A percentile compares a stretch with the other conserved stretches of the same genome.
Conservation (phyloP, 768 basidiomycete species). For the Clitopilus hobsonii region DNA sequence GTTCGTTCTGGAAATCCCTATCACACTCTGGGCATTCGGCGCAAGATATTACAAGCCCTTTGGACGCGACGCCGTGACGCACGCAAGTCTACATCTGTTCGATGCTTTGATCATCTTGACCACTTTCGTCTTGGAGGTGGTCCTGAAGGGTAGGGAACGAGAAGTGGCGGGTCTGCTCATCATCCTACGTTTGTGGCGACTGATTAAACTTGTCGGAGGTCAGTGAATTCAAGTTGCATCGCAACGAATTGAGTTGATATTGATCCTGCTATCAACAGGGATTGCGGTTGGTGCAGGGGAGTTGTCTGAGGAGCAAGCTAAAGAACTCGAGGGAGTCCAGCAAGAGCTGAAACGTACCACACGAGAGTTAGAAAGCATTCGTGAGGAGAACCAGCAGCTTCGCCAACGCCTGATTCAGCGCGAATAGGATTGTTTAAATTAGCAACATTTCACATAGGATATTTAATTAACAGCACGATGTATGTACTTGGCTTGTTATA, state of each 20-base stretch:
- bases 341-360: conserved; percentile 41
- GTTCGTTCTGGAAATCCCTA: conserved; percentile 76
- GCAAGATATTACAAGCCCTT: conserved; percentile 58
- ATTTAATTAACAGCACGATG: too few relatives aligned
- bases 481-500: too few relatives aligned
- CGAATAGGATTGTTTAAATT: background rate
- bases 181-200: conserved; percentile 73
- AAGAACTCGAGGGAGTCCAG: conserved; percentile 45
- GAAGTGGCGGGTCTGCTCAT: conserved; percentile 71
- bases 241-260: too few relatives aligned
- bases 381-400: conserved; percentile 53
- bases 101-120: conserved; percentile 67
- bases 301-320: conserved; percentile 49
- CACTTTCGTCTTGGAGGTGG: conserved; percentile 71
- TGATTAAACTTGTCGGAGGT: conserved; percentile 69
- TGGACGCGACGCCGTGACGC: conserved; percentile 35
- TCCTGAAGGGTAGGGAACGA: conserved; percentile 60
- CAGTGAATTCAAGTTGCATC: too few relatives aligned
- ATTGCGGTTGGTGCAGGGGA: conserved; percentile 75
- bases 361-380: conserved; percentile 37
- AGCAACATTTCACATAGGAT: background rate
- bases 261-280: too few relatives aligned
- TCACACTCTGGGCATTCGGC: conserved; percentile 66
- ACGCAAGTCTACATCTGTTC: conserved; percentile 66
- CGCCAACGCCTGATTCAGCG: conserved; percentile 26